Percentiles rank a stretch among this genome's conserved stretches.
Evolutionary conservation across 2,329 filamentous ascomycete genomes (phyloP).

Genomic region (Nothopassalora personata): DNA sequence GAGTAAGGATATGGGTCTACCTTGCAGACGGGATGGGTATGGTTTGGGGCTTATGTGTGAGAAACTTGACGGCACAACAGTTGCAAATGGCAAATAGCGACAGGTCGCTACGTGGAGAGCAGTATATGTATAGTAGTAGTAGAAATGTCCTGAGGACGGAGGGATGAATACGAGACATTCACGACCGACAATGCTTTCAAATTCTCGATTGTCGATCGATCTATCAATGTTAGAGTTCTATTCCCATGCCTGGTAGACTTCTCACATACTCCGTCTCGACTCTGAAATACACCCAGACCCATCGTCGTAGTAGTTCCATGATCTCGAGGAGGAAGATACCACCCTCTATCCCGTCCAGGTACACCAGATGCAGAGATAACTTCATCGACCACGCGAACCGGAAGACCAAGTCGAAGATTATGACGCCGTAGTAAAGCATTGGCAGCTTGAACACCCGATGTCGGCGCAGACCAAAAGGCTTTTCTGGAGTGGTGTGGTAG

Average conservation of each 20-base stretch:
- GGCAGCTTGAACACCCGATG: slow-evolving; percentile 67
- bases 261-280: slow-evolving; percentile 83
- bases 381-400: slow-evolving; percentile 90
- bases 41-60: background rate
- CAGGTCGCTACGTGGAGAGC: background rate
- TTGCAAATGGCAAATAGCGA: background rate
- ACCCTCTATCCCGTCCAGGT: slow-evolving; percentile 79
- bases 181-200: background rate
- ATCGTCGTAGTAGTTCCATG: slow-evolving; percentile 79
- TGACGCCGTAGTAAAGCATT: slow-evolving; percentile 74
- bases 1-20: background rate
- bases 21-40: background rate
- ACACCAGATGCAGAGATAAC: slow-evolving; percentile 73
- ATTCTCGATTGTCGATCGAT: background rate
- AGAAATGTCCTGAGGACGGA: background rate
- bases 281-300: slow-evolving; percentile 96
- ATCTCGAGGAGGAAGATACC: slow-evolving; percentile 84
- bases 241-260: slow-evolving; percentile 5
- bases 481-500: slow-evolving; percentile 45
- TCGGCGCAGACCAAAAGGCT: slow-evolving; percentile 72
- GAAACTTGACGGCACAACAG: background rate
- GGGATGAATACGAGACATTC: background rate
- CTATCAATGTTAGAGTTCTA: slow-evolving; percentile 9
- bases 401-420: slow-evolving; percentile 71
- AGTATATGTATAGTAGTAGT: background rate